These are phyloP conservation scores for Eucalyptus viminalis DNA, from an alignment of 345 rosid species.

Conservation along the genomic window DNA sequence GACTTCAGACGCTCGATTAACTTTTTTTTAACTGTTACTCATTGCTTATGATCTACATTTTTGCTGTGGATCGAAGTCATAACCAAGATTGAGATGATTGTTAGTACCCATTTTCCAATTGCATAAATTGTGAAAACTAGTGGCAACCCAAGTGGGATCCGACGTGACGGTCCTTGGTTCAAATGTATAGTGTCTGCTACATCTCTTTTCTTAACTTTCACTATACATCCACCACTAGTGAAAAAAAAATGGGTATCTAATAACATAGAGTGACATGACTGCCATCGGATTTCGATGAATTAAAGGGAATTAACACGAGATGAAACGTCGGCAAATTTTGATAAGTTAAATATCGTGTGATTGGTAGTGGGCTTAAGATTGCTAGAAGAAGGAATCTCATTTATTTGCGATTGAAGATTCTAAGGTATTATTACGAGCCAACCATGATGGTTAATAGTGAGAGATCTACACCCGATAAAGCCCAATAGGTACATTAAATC, in stretches of 20 bases:
- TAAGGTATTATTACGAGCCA: background rate
- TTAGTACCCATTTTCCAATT: background rate
- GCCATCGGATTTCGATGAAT: background rate
- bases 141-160: background rate
- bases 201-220: background rate
- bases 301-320: background rate
- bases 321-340: background rate
- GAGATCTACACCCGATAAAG: background rate
- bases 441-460: background rate
- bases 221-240: background rate
- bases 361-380: background rate
- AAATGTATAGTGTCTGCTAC: background rate
- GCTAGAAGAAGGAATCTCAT: background rate
- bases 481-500: background rate
- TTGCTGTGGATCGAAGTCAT: background rate
- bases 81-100: slow-evolving; percentile 1
- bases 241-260: background rate
- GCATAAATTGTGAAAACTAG: background rate
- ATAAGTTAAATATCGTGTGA: background rate
- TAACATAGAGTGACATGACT: background rate
- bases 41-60: background rate
- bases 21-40: background rate
- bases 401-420: background rate
- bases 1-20: background rate
- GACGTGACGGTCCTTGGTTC: background rate